Conservation (phyloP, 768 basidiomycete genomes). For the Leccinum broughii region DNA sequence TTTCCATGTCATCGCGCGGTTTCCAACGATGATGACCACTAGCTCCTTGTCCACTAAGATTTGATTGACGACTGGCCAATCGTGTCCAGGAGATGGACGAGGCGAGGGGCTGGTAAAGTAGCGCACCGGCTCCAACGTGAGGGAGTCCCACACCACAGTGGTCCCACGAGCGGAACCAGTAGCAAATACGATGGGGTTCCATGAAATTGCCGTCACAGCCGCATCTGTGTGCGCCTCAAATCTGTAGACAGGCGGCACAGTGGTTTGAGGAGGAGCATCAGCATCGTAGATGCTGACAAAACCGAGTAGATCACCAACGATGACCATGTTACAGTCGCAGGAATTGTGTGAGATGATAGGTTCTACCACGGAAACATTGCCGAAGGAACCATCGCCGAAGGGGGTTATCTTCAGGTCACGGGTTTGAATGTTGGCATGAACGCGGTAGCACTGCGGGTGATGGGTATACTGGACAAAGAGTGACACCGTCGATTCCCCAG, state of each 20-base stretch:
- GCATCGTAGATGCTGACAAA: constrained; percentile 63
- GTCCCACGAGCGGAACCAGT: constrained; percentile 67
- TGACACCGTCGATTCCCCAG: constrained; percentile 2
- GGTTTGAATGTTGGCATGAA: constrained; percentile 37
- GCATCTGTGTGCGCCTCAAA: constrained; percentile 69
- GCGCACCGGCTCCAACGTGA: constrained; percentile 59
- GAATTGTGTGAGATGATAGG: constrained; percentile 45
- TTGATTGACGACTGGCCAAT: constrained; percentile 49
- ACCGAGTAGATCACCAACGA: constrained; percentile 67
- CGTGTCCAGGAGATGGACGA: constrained; percentile 34
- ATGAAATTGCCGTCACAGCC: constrained; percentile 60
- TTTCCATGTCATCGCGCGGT: constrained; percentile 66
- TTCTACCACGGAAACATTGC: constrained; percentile 48
- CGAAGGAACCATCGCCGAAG: constrained; percentile 55
- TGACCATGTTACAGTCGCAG: constrained; percentile 49
- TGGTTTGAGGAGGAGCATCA: constrained; percentile 22
- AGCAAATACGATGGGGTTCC: constrained; percentile 58
- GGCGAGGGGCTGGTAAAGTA: constrained; percentile 52
- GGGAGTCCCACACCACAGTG: constrained; percentile 62
- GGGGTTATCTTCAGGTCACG: constrained; percentile 35
- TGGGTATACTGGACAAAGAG: constrained; percentile 55
- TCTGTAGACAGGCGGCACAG: constrained; percentile 40
- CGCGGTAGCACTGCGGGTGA: constrained; percentile 53
- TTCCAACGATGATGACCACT: constrained; percentile 60
- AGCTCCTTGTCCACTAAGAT: constrained; percentile 57